Conservation (phyloP, 108 stramenopile genomes). For the Skeletonema costatum region DNA sequence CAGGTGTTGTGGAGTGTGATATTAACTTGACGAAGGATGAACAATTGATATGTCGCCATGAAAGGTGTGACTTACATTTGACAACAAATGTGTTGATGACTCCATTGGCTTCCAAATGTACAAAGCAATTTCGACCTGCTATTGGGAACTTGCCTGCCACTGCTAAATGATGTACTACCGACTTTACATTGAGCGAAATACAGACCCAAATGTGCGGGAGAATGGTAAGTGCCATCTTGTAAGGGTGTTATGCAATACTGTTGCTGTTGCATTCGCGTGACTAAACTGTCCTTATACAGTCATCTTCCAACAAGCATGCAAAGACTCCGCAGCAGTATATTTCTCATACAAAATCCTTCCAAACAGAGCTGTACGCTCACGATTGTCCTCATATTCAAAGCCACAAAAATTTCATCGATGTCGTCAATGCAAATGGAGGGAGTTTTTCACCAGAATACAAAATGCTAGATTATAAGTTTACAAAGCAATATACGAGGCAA, state of each 20-base stretch:
- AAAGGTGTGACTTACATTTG: conserved; percentile 1
- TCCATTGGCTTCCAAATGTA: conserved; percentile 5
- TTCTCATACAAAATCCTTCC: conserved; percentile 1
- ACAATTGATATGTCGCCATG: conserved; percentile 8
- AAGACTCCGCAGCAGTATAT: conserved; percentile 2
- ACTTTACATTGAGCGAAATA: conserved; percentile 15
- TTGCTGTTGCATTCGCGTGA: too few relatives aligned
- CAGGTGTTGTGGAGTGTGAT: conserved; percentile 11
- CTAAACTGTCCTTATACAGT: too few relatives aligned
- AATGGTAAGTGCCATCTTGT: neutral
- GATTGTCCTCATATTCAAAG: conserved; percentile 14
- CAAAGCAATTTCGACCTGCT: conserved; percentile 11
- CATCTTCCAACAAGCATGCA: neutral
- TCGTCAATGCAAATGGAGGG: conserved; percentile 11
- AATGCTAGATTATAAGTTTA: neutral
- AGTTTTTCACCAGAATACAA: conserved; percentile 10
- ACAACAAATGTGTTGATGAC: conserved; percentile 13
- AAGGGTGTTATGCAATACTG: too few relatives aligned
- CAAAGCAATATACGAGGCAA: neutral
- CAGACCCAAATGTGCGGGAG: conserved; percentile 8
- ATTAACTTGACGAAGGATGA: conserved; percentile 7
- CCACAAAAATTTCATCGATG: conserved; percentile 2
- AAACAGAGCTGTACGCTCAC: conserved; percentile 12
- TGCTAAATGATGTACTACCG: conserved; percentile 12
- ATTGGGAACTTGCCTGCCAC: neutral